Base-by-base conservation (phyloP, 2,329 filamentous ascomycete genomes). In the Alternaria ventricosa region DNA sequence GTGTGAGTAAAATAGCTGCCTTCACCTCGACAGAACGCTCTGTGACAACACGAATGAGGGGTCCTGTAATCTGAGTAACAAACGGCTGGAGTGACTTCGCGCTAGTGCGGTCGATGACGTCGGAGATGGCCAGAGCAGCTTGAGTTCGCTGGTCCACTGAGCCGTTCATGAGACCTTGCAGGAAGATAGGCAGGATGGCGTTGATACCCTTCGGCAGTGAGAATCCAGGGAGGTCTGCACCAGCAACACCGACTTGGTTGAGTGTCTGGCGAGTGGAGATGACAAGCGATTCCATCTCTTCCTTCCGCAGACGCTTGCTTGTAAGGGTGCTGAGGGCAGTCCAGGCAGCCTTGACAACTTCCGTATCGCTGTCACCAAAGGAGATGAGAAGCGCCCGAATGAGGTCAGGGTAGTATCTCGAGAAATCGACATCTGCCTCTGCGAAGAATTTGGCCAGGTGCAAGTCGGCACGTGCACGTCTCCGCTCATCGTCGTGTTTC, bases 91-190 rank as follows among this genome's bases (percentile, higher is more conserved):
- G 85, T 20, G 94, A 90, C 63, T 94, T 90, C 70, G 93, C 89
- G 79, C 90, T 95, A 25, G 96, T 96, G 61, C 96, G 90, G 82
- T 98, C 96, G 68, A 98, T 91, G 70, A 99, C 92, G 78, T 99
- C 96, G 3, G 94, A 97, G 71, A 99, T 96, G 60, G 93, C 96
- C 66, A 98, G 86, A 49, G 96, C 96, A 61, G 96, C 90, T 78
- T 96, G 92, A 25, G 93, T 96, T 78, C 94, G 88, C 83, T 99
- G 96, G 6, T 99, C 96, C 15, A 92, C 85, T 41, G 92, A 94
- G 61, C 96, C 96, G 75, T 99, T 98, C 91, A 99, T 97, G 70
- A 99, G 86, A 81, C 96, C 96, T 78, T 99, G 96, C 76, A 98
- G 82, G 87, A 99, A 98, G 70, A 99, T 98, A 3, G 96, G 96